Base-by-base conservation (phyloP, 1,284 basidiomycete genomes). In the Pseudomicrostroma phylloplanum region DNA sequence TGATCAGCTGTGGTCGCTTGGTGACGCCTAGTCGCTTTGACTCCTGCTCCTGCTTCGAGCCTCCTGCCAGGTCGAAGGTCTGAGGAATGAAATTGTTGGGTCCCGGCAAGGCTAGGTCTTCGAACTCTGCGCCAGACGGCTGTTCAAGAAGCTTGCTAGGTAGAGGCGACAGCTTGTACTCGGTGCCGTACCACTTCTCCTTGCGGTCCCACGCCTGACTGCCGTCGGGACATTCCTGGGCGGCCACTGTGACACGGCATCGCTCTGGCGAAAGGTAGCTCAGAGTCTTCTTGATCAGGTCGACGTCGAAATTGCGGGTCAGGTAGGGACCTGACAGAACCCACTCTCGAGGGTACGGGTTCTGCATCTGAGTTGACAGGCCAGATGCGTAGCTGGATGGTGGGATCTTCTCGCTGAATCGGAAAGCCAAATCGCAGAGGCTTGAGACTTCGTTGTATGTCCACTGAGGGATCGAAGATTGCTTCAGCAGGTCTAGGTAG, bases 401-500 rank as follows among this genome's bases (percentile, higher is more conserved):
- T 19, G 86, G 79, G 51, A 83, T 83, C 80, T 96, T 92, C 80
- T 98, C 94, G 58, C 88, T 85, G 79, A 96, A 98, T 42, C 87
- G 85, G 84, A 96, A 98, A 25, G 86, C 86, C 40, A 88, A 89
- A 40, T 85, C 82, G 39, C 87, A 86, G 48, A 99, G 84, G 49
- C 84, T 83, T 55, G 86, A 85, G 60, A 89, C 84, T 80, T 99
- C 96, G 53, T 86, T 82, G 78, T 92, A 92, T 65, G 88, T 84
- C 82, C 86, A 89, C 55, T 85, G 77, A 19, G 88, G 85, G 48
- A 94, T 85, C 6, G 85, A 81, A 36, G 80, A 77, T 6, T 88
- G 86, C 21, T 86, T 83, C 86, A 99, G 84, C 21, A 98, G 84
- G 11, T 87, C 84, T 65, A 98, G 84, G 81, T 96, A 98, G 75